Conservation (phyloP, 2,329 filamentous ascomycete species). For the Scedosporium aurantiacum region DNA sequence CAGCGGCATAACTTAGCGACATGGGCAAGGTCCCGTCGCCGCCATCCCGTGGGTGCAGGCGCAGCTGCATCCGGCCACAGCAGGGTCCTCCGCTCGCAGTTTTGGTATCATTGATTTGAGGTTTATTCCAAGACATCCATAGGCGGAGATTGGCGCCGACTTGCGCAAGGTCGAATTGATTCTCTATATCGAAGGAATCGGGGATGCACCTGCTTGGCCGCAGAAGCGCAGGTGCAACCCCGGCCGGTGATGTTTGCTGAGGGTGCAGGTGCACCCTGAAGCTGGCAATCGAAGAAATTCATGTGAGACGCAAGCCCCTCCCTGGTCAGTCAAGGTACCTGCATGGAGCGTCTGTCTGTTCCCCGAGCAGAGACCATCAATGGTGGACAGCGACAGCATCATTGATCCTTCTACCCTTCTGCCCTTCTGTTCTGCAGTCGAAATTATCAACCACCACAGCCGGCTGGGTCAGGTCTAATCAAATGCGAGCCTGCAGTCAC, state of each 20-base stretch:
- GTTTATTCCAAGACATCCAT: neutral
- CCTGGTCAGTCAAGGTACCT: neutral
- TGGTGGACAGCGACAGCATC: neutral
- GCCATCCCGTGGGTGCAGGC: neutral
- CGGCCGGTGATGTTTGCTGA: neutral
- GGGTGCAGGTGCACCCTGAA: neutral
- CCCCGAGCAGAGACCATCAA: neutral
- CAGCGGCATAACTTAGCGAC: neutral
- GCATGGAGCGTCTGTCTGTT: neutral
- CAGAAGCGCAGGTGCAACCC: neutral
- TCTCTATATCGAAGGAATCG: neutral
- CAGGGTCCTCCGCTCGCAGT: neutral
- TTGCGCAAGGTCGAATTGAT: neutral
- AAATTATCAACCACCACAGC: too few species aligned
- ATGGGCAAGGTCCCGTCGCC: neutral
- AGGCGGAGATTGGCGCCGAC: neutral
- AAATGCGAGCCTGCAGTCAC: too few species aligned
- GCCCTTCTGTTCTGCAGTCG: too few species aligned
- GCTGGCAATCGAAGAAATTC: neutral
- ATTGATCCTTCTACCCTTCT: too few species aligned
- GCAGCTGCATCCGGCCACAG: neutral
- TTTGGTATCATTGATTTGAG: neutral
- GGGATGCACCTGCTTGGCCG: neutral
- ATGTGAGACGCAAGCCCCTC: neutral
- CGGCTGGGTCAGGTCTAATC: too few species aligned